Base-by-base conservation (phyloP, 2,329 filamentous ascomycete species). In the Bisporella sp. region DNA sequence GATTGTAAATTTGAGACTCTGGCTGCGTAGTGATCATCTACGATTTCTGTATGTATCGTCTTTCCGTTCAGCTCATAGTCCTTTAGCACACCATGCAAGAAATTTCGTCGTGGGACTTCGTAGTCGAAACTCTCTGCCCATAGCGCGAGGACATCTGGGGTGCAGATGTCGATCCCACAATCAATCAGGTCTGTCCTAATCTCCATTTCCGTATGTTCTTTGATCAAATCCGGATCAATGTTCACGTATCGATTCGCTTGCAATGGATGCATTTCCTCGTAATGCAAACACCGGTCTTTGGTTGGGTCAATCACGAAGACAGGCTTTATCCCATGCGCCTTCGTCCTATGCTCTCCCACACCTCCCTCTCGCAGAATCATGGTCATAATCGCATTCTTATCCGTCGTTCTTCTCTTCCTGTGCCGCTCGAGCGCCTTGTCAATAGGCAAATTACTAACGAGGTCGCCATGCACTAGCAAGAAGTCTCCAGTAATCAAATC, bases 51-150 rank as follows among this genome's bases (percentile, higher is more conserved):
- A 66, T 96, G 90, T 47, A 99, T 89, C n/a, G 89, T 90, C 72
- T 97, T 96, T 52, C 91, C 91, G 67, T 97, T 97, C 50, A 97
- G 75, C 66, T 99, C 93, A 73, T 89, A 96, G 66, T 99, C 93
- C 71, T 96, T 96, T 48, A 99, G 73, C 1, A 97, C 90, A 52
- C 91, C 91, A 65, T 91, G 88, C 35, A 99, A 71, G 62, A 96
- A 96, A 62, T 95, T 89, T 61, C 85, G 85, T 49, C 91, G 81
- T 1, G 92, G 89, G 6, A 90, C 78, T 66, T 96, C 90, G 67
- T 96, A 97, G 67, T 99, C 92, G 62, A 97, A 99, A 64, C 91
- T 96, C 69, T 99, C 93, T 6, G 90, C 93, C 89, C 93, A 99
- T 51, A 97, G 72, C 6, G 91, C 91, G 41, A 97, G 78, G 6